Conservation (phyloP, 208 protist species). For the Acanthamoeba rhysodes region DNA sequence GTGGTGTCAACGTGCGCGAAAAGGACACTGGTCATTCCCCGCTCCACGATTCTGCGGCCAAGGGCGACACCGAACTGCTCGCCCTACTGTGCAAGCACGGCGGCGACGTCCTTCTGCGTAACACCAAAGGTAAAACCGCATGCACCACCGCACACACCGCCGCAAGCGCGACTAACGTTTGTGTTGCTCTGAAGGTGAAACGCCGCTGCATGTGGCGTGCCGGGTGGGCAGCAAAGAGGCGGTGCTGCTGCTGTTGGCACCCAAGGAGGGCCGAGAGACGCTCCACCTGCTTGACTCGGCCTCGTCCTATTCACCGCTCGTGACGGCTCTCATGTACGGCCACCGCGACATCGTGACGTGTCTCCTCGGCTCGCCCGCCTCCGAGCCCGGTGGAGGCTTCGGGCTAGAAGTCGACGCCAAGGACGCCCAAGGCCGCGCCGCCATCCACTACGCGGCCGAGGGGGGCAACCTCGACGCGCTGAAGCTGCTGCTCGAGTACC, state of each 20-base stretch:
- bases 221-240: background rate
- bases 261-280: slow-evolving; percentile 24
- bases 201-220: slow-evolving; percentile 8
- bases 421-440: background rate
- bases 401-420: slow-evolving; percentile 36
- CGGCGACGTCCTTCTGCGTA: slow-evolving; percentile 30
- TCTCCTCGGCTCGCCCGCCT: background rate
- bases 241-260: background rate
- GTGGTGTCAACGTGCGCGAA: slow-evolving; percentile 48
- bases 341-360: slow-evolving; percentile 18
- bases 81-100: slow-evolving; percentile 47
- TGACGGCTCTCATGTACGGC: slow-evolving; percentile 30
- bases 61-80: slow-evolving; percentile 49
- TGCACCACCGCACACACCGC: too few species aligned
- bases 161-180: background rate
- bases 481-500: background rate
- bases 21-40: slow-evolving; percentile 7
- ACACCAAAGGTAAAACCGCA: background rate
- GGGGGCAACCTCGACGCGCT: slow-evolving; percentile 15
- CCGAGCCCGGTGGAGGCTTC: background rate
- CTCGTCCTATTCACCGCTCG: slow-evolving; percentile 14
- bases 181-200: background rate
- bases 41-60: background rate
- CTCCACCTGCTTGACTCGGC: slow-evolving; percentile 28
- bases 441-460: slow-evolving; percentile 51